Evolutionary conservation across 805 yeast genomes (phyloP).

Genomic region (Starmera quercuum): DNA sequence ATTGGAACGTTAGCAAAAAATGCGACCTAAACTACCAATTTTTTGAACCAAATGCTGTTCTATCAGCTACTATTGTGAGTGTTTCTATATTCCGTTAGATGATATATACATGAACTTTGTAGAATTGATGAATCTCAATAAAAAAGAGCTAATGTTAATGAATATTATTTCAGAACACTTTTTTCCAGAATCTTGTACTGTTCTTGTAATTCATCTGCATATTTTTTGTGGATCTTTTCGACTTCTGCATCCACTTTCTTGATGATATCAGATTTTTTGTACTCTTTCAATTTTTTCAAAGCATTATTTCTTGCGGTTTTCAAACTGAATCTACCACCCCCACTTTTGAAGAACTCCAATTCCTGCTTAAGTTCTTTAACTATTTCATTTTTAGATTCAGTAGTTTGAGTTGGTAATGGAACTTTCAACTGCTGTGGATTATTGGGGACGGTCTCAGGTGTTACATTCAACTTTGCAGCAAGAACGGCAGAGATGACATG

Average conservation of each 20-base stretch:
- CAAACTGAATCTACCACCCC: slow-evolving; percentile 41
- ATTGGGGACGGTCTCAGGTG: slow-evolving; percentile 69
- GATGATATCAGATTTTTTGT: slow-evolving; percentile 45
- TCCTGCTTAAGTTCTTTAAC: slow-evolving; percentile 57
- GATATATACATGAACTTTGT: too few species aligned
- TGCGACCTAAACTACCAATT: slow-evolving; percentile 16
- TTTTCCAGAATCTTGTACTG: slow-evolving; percentile 51
- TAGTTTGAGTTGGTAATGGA: slow-evolving; percentile 66
- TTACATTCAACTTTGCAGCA: slow-evolving; percentile 62
- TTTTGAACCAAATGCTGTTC: too few species aligned
- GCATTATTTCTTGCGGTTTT: slow-evolving; percentile 51
- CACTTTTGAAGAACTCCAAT: slow-evolving; percentile 54
- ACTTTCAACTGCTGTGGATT: slow-evolving; percentile 70
- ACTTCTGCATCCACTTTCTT: slow-evolving; percentile 49
- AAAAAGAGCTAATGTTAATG: neutral
- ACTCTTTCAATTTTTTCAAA: slow-evolving; percentile 45
- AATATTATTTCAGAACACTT: slow-evolving; percentile 22
- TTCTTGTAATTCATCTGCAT: slow-evolving; percentile 47
- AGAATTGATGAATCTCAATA: slow-evolving; percentile 9
- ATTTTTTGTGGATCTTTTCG: slow-evolving; percentile 65
- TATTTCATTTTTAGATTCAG: slow-evolving; percentile 50
- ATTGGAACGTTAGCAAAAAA: slow-evolving; percentile 46
- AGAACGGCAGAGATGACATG: slow-evolving; percentile 64
- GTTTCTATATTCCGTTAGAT: too few species aligned
- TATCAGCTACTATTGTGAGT: too few species aligned